Conservation (phyloP, 1,284 basidiomycete genomes). For the Neotropicomus parvogracilis region DNA sequence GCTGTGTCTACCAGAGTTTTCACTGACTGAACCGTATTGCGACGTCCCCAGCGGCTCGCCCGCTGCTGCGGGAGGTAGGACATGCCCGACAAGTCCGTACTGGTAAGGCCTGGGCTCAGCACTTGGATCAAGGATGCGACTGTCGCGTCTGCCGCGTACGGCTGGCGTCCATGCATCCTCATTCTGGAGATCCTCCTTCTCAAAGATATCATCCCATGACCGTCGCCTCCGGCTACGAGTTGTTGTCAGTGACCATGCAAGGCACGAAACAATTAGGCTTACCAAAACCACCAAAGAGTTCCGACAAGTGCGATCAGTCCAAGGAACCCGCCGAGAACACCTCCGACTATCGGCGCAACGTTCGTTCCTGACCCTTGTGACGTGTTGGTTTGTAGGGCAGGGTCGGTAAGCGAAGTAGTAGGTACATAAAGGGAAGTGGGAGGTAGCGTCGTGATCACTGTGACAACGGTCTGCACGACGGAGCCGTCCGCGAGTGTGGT, state of each 20-base stretch:
- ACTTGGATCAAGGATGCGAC: slow-evolving; percentile 8
- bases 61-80: slow-evolving; percentile 35
- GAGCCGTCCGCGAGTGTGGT: slow-evolving; percentile 37
- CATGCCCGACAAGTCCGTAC: slow-evolving; percentile 50
- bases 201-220: slow-evolving; percentile 51
- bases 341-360: slow-evolving; percentile 49
- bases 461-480: slow-evolving; percentile 31
- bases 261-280: slow-evolving; percentile 12
- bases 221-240: slow-evolving; percentile 41
- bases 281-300: slow-evolving; percentile 51
- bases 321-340: slow-evolving; percentile 50
- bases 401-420: slow-evolving; percentile 23
- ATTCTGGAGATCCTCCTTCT: slow-evolving; percentile 32
- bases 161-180: slow-evolving; percentile 13
- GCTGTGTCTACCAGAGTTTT: slow-evolving; percentile 27
- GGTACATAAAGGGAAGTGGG: slow-evolving; percentile 27
- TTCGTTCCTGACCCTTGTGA: slow-evolving; percentile 28
- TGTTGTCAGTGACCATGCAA: slow-evolving; percentile 12
- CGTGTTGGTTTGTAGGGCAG: slow-evolving; percentile 19
- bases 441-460: slow-evolving; percentile 28
- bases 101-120: slow-evolving; percentile 45
- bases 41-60: slow-evolving; percentile 34
- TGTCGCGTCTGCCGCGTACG: slow-evolving; percentile 11
- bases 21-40: slow-evolving; percentile 20
- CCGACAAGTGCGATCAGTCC: slow-evolving; percentile 42